Evolutionary conservation across 2,329 filamentous ascomycete species (phyloP), one percentile per base, ranked within the genome.

Genomic region (Diaporthe batatas): DNA sequence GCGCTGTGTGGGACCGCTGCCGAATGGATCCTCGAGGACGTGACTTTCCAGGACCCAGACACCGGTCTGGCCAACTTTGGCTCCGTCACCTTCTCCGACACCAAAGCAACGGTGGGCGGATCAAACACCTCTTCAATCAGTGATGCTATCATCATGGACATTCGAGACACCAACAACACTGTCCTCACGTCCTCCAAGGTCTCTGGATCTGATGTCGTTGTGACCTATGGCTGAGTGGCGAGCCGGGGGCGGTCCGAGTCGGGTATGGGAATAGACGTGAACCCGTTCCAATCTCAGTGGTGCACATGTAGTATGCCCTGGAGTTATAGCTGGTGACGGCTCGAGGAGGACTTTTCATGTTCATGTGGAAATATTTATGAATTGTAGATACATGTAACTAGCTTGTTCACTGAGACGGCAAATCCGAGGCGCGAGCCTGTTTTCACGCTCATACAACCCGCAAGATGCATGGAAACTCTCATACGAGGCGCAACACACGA

Each of bases 1-100:
- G 55, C 54, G 49, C 72, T 75, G 12, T 73, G 72, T 51, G 58
- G 55, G 2, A 67, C 68, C 18, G 53, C 59, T 18, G 72, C 69
- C 11, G 73, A 73, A 58, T 75, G 73, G 73, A 75, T 75, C 18
- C 65, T 73, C 42, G 72, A 75, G 57, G 73, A 75, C 51, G 62
- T 75, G 21, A 72, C 62, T 71, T 75, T 78, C 6, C 79, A 80
- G 51, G 75, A 76, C 51, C 72, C 77, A 3, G 80, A 84, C 69
- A 84, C 88, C 6, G 76, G 82, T 0, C 80, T 88, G 67, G 84
- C 81, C 42, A 78, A 87, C 75, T 88, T 88, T 72, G 82, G 82
- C 11, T 81, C 78, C 6, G 81, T 88, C 11, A 79, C 80, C 12
- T 87, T 87, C 77, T 83, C 81, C 3, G 76, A 77, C 65, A 80